Evolutionary conservation across 257 asterid species (phyloP).

Genomic region (Solanum ossicruentum): DNA sequence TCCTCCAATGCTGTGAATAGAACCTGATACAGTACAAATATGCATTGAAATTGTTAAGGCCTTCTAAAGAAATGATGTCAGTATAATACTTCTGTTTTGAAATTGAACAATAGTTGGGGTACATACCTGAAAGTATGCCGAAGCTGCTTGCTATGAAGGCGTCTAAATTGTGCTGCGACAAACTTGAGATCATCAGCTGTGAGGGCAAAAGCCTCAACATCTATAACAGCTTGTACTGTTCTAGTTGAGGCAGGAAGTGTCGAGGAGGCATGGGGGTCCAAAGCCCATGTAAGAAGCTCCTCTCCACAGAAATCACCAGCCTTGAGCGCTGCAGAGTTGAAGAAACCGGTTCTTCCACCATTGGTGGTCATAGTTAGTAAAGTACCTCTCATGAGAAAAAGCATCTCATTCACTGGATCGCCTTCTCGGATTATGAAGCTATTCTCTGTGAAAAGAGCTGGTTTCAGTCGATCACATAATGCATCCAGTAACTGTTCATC

Average conservation of each 20-base stretch:
- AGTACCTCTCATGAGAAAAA: slow-evolving; percentile 52
- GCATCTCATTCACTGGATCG: slow-evolving; percentile 59
- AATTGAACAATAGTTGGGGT: background rate
- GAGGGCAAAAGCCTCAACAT: slow-evolving; percentile 18
- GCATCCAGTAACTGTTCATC: slow-evolving; percentile 52
- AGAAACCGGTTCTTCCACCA: slow-evolving; percentile 52
- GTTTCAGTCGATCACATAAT: slow-evolving; percentile 32
- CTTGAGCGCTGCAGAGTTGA: slow-evolving; percentile 34
- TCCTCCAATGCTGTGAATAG: slow-evolving; percentile 62
- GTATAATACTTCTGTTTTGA: background rate
- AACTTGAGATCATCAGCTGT: slow-evolving; percentile 16
- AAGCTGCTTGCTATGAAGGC: slow-evolving; percentile 19
- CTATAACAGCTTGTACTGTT: slow-evolving; percentile 16
- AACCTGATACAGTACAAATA: slow-evolving; percentile 12
- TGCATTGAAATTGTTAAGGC: background rate
- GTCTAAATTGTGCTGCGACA: slow-evolving; percentile 22
- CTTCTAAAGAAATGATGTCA: slow-evolving; percentile 30
- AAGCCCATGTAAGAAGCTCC: slow-evolving; percentile 26
- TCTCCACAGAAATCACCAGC: slow-evolving; percentile 32
- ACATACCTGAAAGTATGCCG: slow-evolving; percentile 19
- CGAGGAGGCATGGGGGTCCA: slow-evolving; percentile 14
- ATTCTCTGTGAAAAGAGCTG: slow-evolving; percentile 37
- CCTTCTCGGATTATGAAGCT: slow-evolving; percentile 53
- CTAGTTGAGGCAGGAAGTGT: slow-evolving; percentile 19
- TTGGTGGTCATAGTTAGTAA: slow-evolving; percentile 40